phyloP scores from a whole-genome alignment of 345 rosid genomes.

The Hypericum perforatum region DNA sequence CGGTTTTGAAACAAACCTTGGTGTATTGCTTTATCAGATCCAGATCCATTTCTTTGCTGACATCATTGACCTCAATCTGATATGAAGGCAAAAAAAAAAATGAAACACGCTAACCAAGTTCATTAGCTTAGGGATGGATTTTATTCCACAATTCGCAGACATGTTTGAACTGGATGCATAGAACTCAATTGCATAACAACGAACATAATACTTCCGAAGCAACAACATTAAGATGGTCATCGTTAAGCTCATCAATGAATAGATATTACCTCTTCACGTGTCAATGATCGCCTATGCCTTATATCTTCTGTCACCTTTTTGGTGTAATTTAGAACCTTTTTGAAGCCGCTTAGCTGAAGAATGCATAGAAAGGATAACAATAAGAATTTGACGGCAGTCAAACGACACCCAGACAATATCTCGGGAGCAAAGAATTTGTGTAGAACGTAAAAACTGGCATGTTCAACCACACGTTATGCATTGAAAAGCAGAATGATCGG shows the following conservation, averaged over 20 bases:
- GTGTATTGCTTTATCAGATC: slow-evolving; percentile 95
- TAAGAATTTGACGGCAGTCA: background rate
- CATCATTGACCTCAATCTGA: slow-evolving; percentile 96
- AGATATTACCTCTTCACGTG: slow-evolving; percentile 85
- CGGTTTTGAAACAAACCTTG: slow-evolving; percentile 44
- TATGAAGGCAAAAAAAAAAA: slow-evolving; percentile 8
- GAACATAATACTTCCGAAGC: no score
- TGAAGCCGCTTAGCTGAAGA: slow-evolving; percentile 89
- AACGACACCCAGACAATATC: background rate
- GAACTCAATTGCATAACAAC: no score
- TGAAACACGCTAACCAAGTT: background rate
- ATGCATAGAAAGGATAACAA: background rate
- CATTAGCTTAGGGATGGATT: no score
- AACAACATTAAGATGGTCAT: no score
- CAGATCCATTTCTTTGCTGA: slow-evolving; percentile 98
- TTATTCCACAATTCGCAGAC: no score
- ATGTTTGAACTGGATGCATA: no score
- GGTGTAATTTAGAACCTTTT: slow-evolving; percentile 89
- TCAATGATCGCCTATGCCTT: slow-evolving; percentile 57
- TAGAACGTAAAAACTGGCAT: no score
- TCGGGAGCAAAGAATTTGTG: background rate
- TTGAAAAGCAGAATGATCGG: no score
- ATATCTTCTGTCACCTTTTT: slow-evolving; percentile 85
- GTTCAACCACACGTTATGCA: no score
- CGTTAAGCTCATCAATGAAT: background rate